These are phyloP conservation scores for Sporothrix brasiliensis DNA, from an alignment of 2,329 filamentous ascomycete genomes.

Conservation along the genomic window DNA sequence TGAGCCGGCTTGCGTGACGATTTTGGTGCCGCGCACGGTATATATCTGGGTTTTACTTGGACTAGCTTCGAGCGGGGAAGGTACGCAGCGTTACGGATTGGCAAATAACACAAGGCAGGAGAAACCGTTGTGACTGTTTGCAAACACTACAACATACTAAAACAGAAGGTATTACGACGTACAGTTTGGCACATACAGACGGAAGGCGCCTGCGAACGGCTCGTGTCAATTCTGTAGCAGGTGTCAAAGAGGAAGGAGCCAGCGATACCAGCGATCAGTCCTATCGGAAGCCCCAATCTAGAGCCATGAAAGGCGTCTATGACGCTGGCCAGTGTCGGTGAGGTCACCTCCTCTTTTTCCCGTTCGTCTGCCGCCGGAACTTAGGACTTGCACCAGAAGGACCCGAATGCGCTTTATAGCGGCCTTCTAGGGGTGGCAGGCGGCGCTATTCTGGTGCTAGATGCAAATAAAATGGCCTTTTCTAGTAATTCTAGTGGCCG, in stretches of 20 bases:
- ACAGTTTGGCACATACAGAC: not conserved
- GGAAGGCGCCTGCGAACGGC: constrained; percentile 16
- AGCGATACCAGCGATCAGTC: not conserved
- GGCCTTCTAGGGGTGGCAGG: not conserved
- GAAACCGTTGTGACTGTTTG: constrained; percentile 3
- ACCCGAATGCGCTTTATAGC: constrained; percentile 11
- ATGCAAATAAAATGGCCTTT: not conserved
- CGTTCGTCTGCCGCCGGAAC: not conserved
- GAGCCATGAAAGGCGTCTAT: not conserved
- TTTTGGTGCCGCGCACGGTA: constrained; percentile 16
- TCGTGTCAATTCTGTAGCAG: not conserved
- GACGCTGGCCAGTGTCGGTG: constrained; percentile 26
- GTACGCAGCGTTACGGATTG: constrained; percentile 13
- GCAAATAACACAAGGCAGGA: constrained; percentile 19
- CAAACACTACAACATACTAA: not conserved
- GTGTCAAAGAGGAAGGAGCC: constrained; percentile 26
- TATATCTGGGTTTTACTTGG: constrained; percentile 23
- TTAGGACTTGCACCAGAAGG: not conserved
- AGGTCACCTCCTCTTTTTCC: constrained; percentile 26
- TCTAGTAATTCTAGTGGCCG: not conserved
- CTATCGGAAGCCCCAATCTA: not conserved
- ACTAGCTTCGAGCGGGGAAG: constrained; percentile 25
- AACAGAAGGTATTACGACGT: constrained; percentile 2
- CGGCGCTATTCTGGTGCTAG: not conserved
- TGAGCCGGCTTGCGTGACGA: constrained; percentile 27